phyloP scores from a whole-genome alignment of 306 rosid genomes.

The Alnus rubra region DNA sequence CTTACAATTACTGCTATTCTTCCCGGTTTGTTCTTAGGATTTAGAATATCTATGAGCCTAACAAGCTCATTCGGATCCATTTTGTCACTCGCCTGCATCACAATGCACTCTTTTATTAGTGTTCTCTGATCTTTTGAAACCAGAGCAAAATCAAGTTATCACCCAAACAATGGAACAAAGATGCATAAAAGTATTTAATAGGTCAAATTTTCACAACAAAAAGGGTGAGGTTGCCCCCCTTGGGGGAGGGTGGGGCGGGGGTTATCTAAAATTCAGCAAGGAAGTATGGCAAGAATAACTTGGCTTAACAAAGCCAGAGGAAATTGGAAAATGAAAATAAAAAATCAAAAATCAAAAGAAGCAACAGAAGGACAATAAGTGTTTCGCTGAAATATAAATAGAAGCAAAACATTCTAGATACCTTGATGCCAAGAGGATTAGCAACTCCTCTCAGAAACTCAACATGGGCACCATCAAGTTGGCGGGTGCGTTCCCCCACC shows the following conservation, averaged over 20 bases:
- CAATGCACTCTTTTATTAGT: conserved; percentile 1
- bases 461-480: conserved; percentile 49
- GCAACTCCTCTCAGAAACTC: conserved; percentile 49
- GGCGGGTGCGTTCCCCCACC: conserved; percentile 53
- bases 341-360: too few species aligned
- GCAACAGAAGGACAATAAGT: too few species aligned
- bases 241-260: background rate
- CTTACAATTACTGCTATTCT: conserved; percentile 41
- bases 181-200: background rate
- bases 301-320: background rate
- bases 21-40: conserved; percentile 41
- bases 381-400: background rate
- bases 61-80: conserved; percentile 48
- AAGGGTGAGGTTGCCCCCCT: too few species aligned
- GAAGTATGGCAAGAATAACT: background rate
- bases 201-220: background rate
- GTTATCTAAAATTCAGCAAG: background rate
- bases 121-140: background rate
- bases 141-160: background rate
- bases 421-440: conserved; percentile 50
- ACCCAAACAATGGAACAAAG: background rate
- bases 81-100: conserved; percentile 47
- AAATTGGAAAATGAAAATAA: background rate
- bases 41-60: conserved; percentile 40
- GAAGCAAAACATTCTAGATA: conserved; percentile 8